Evolutionary conservation across 2,329 filamentous ascomycete species (phyloP).

Genomic region (Aspergillus aculeatus): DNA sequence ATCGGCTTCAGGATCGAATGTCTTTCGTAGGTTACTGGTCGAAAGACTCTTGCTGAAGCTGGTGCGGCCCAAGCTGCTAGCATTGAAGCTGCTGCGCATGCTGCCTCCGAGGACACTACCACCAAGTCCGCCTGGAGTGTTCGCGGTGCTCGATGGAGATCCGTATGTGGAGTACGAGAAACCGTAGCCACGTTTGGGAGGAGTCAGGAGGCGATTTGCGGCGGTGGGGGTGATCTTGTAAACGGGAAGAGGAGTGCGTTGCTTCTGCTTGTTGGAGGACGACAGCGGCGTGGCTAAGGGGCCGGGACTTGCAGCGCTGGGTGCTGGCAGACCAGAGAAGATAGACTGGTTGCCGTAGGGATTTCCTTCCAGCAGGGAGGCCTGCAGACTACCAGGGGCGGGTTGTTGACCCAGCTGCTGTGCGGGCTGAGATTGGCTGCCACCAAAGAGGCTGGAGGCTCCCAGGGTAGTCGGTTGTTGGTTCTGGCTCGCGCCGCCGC

Average conservation of each 20-base stretch:
- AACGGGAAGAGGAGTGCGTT: conserved; percentile 76
- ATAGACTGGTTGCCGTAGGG: conserved; percentile 88
- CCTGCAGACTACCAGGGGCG: conserved; percentile 57
- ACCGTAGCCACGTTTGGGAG: conserved; percentile 82
- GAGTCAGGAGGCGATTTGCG: conserved; percentile 75
- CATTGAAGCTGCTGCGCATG: conserved; percentile 39
- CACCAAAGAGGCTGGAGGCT: conserved; percentile 54
- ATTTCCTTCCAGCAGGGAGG: conserved; percentile 77
- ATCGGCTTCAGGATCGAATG: conserved; percentile 72
- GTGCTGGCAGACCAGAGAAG: conserved; percentile 68
- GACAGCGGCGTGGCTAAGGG: conserved; percentile 88
- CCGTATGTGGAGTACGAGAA: conserved; percentile 93
- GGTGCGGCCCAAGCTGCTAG: conserved; percentile 59
- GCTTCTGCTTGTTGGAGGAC: conserved; percentile 71
- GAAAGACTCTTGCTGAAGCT: conserved; percentile 84
- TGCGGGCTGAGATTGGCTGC: conserved; percentile 53
- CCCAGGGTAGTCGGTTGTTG: conserved; percentile 33
- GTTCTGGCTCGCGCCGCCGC: conserved; percentile 43
- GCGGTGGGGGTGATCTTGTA: conserved; percentile 84
- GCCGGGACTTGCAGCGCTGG: conserved; percentile 70
- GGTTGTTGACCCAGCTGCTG: conserved; percentile 48
- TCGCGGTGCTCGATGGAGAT: conserved; percentile 69
- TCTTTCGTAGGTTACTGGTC: conserved; percentile 78
- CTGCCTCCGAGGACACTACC: conserved; percentile 59
- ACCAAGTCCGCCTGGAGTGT: conserved; percentile 66